Conservation (phyloP, 169 alveolate genomes). For the Cyclospora cayetanensis region DNA sequence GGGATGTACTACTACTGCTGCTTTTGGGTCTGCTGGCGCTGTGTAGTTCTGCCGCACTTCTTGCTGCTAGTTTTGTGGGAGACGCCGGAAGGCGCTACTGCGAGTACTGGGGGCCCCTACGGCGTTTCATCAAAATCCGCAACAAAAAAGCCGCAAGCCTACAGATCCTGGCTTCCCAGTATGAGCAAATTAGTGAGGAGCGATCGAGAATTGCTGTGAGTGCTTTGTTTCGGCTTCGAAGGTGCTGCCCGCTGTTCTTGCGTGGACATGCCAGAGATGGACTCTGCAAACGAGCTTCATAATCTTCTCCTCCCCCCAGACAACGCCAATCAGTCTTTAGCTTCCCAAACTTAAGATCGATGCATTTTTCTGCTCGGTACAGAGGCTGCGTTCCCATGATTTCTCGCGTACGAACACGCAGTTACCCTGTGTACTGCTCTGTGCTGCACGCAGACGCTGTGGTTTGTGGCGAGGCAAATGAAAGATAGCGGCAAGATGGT, state of each 20-base stretch:
- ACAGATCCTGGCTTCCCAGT: neutral
- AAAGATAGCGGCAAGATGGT: neutral
- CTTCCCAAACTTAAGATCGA: too few relatives aligned
- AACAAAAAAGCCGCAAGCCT: neutral
- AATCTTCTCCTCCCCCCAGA: too few relatives aligned
- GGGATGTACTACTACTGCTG: neutral
- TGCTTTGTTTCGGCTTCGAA: neutral
- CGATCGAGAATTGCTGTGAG: neutral
- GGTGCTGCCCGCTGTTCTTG: too few relatives aligned
- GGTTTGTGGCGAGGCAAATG: neutral
- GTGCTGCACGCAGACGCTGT: neutral
- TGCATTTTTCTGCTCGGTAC: too few relatives aligned
- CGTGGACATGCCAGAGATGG: too few relatives aligned
- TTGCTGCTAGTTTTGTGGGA: neutral
- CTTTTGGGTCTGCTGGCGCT: neutral
- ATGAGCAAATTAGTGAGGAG: neutral
- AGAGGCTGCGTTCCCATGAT: too few relatives aligned
- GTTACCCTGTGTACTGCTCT: too few relatives aligned
- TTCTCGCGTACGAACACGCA: too few relatives aligned
- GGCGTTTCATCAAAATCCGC: neutral
- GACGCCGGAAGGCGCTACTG: neutral
- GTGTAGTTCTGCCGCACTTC: neutral
- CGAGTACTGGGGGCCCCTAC: neutral
- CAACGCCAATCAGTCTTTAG: too few relatives aligned
- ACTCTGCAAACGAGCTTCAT: too few relatives aligned